Percentiles rank a stretch among this genome's conserved stretches.
Conservation (phyloP, 2,329 filamentous ascomycete genomes). For the Xenoacremonium recifei region DNA sequence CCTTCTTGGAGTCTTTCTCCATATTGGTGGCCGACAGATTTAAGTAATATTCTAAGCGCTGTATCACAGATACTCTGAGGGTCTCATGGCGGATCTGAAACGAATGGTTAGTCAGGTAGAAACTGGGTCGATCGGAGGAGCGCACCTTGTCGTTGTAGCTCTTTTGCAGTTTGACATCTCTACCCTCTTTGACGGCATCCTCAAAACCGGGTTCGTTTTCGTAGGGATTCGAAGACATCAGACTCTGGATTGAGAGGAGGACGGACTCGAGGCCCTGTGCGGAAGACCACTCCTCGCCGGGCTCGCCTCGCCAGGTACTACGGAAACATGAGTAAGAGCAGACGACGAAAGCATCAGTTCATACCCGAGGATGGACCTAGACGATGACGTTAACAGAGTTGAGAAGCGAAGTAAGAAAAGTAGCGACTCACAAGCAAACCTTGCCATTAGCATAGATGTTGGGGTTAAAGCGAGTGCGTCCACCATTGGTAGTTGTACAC, state of each 20-base stretch:
- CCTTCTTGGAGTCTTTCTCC: slow-evolving; percentile 33
- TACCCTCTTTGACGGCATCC: slow-evolving; percentile 61
- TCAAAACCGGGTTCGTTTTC: slow-evolving; percentile 96
- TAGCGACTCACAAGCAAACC: slow-evolving; percentile 75
- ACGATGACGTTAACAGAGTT: neutral
- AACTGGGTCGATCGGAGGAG: no score
- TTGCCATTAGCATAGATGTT: slow-evolving; percentile 93
- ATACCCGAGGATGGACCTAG: slow-evolving; percentile 83
- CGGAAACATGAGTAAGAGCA: neutral
- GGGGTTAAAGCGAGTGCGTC: slow-evolving; percentile 87
- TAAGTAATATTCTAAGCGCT: slow-evolving; percentile 78
- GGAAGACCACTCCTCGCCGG: slow-evolving; percentile 93
- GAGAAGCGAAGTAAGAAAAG: neutral
- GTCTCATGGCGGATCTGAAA: slow-evolving; percentile 95
- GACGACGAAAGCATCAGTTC: slow-evolving; percentile 6
- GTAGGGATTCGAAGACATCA: slow-evolving; percentile 92
- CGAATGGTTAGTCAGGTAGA: slow-evolving; percentile 2
- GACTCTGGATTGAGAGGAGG: slow-evolving; percentile 89
- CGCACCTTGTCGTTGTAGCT: slow-evolving; percentile 76
- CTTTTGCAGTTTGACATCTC: slow-evolving; percentile 71
- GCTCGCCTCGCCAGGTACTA: slow-evolving; percentile 90
- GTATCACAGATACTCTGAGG: slow-evolving; percentile 80
- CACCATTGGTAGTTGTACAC: slow-evolving; percentile 83
- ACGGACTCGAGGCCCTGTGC: slow-evolving; percentile 95
- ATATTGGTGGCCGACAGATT: slow-evolving; percentile 44